Conservation (phyloP, 805 yeast species). For the Zygoascus flipseniorum region DNA sequence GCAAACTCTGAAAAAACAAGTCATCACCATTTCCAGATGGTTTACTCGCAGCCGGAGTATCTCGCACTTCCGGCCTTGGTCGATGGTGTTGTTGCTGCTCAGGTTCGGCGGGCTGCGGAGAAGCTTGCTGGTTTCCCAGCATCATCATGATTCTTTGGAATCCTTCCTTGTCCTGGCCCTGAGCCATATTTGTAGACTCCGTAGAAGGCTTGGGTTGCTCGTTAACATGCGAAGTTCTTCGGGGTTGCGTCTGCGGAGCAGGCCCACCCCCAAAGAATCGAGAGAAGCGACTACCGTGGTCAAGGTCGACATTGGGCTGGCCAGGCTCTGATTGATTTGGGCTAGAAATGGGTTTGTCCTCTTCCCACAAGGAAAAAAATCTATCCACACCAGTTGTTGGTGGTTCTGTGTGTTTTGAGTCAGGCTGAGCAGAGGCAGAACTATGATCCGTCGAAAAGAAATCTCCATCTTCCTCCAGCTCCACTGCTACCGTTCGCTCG, state of each 20-base stretch:
- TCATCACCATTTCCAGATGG: conserved; percentile 11
- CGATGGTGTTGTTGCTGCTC: conserved; percentile 3
- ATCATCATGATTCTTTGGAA: conserved; percentile 25
- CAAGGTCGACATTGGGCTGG: not conserved
- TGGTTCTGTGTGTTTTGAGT: not conserved
- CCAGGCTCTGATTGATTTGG: not conserved
- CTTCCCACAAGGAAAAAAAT: conserved; percentile 15
- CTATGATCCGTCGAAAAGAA: not conserved
- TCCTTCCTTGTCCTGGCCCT: conserved; percentile 24
- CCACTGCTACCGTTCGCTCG: not conserved
- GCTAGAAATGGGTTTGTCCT: not conserved
- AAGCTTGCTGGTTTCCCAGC: conserved; percentile 15
- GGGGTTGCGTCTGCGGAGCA: not conserved
- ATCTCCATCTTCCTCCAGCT: conserved; percentile 3
- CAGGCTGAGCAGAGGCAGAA: not conserved
- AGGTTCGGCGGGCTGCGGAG: not conserved
- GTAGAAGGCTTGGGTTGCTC: conserved; percentile 2
- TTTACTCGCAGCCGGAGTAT: not conserved
- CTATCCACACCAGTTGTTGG: conserved; percentile 13
- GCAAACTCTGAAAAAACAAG: conserved; percentile 17
- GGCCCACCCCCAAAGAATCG: conserved; percentile 1
- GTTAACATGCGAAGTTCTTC: too few relatives aligned
- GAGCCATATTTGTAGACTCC: not conserved
- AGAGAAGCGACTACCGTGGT: conserved; percentile 2
- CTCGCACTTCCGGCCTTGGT: conserved; percentile 1